phyloP scores from a whole-genome alignment of 75 land plant genomes.

The Larix kaempferi region DNA sequence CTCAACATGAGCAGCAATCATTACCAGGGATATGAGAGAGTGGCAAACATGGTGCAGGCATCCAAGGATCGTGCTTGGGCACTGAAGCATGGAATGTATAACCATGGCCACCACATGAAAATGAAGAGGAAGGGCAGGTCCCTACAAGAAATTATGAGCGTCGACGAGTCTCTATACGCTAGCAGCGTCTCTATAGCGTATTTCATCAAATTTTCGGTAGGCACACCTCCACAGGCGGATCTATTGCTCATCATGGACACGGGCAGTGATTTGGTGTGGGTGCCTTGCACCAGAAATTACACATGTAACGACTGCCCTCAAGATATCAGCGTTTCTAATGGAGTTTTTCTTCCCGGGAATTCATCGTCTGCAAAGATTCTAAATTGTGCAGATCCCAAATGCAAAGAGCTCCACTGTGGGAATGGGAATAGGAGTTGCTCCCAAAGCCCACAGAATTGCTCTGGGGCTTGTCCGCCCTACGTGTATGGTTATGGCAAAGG shows the following conservation, averaged over 20 bases:
- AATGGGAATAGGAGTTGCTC: slow-evolving; percentile 8
- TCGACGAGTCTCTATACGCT: slow-evolving; percentile 25
- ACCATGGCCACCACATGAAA: not conserved
- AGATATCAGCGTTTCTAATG: not conserved
- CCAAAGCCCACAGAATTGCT: slow-evolving; percentile 14
- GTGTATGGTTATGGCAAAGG: slow-evolving; percentile 41
- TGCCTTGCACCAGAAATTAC: slow-evolving; percentile 38
- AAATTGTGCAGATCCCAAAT: slow-evolving; percentile 49
- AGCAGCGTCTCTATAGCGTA: slow-evolving; percentile 49
- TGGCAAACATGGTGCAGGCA: not conserved
- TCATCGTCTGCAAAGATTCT: slow-evolving; percentile 41
- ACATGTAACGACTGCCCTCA: slow-evolving; percentile 4
- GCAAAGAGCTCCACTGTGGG: slow-evolving; percentile 8
- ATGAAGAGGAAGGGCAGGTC: too few relatives aligned
- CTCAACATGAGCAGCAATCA: not conserved
- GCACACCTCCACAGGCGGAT: slow-evolving; percentile 43
- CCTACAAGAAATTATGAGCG: not conserved
- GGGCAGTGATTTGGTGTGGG: slow-evolving; percentile 48
- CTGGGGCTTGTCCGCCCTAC: slow-evolving; percentile 46
- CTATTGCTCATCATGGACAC: slow-evolving; percentile 50
- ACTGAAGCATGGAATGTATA: not conserved
- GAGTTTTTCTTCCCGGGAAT: slow-evolving; percentile 41
- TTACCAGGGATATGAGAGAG: not conserved
- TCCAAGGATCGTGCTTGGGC: not conserved
- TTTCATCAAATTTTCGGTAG: slow-evolving; percentile 39